Base-by-base conservation (phyloP, 106 monocot genomes). In the Allium fistulosum region DNA sequence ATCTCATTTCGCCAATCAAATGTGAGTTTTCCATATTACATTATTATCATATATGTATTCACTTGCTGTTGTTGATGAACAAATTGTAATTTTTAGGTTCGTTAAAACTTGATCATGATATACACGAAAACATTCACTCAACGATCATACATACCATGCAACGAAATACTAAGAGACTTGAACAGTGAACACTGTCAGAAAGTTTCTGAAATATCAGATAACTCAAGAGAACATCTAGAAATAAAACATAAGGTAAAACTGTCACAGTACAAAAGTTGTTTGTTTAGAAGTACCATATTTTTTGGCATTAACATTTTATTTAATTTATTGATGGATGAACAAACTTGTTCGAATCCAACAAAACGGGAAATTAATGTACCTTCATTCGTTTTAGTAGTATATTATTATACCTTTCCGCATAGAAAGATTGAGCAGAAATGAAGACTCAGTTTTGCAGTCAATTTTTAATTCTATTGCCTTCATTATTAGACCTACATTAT, bases 341-440 rank as follows among this genome's bases (percentile, higher is more conserved):
- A 81, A 53, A 58, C 84, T 74, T 86, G 88, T 78, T 80, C 85
- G 49, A 96, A 91, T 46, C 96, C 91, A 62, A 85, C 52, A 58
- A 90, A 63, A 51, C 63, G 82, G n/a, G 12, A 14, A 9, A 84
- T 91, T 13, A 75, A 79, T 62, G 57, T 86, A 18, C 91, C 84
- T 11, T n/a, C n/a, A n/a, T n/a, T n/a, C n/a, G n/a, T n/a, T n/a
- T n/a, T n/a, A n/a, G n/a, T n/a, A n/a, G n/a, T n/a, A n/a, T n/a
- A n/a, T n/a, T n/a, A n/a, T n/a, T n/a, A n/a, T n/a, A n/a, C n/a
- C n/a, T n/a, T n/a, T n/a, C n/a, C n/a, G n/a, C n/a, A n/a, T n/a
- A n/a, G n/a, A n/a, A n/a, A n/a, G n/a, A n/a, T n/a, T n/a, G n/a
- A n/a, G n/a, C n/a, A n/a, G n/a, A n/a, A n/a, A n/a, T n/a, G n/a